phyloP scores from a whole-genome alignment of 495 filamentous ascomycete genomes.

The Niebla homalea region DNA sequence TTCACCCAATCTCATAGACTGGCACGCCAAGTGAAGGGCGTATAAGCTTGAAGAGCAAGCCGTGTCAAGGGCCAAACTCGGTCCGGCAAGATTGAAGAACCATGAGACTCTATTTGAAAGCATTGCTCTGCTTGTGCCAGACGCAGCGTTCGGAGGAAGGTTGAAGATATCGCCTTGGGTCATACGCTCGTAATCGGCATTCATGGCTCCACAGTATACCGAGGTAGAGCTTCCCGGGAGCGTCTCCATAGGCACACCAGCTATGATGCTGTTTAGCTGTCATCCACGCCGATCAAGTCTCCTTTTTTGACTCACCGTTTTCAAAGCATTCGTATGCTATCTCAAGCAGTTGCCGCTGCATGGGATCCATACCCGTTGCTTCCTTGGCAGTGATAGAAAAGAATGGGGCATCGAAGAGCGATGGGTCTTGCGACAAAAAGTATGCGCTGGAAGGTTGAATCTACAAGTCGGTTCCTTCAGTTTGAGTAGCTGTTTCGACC shows the following conservation, averaged over 20 bases:
- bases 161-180: background rate
- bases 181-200: conserved; percentile 6
- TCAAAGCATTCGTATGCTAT: conserved; percentile 48
- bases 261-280: conserved; percentile 27
- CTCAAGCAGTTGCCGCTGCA: conserved; percentile 44
- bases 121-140: background rate
- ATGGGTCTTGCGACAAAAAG: conserved; percentile 25
- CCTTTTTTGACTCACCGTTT: conserved; percentile 19
- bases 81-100: conserved; percentile 35
- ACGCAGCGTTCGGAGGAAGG: background rate
- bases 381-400: conserved; percentile 41
- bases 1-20: conserved; percentile 29
- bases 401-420: conserved; percentile 32
- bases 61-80: conserved; percentile 36
- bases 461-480: too few species aligned
- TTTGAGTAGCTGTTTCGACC: too few species aligned
- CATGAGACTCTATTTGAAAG: conserved; percentile 37
- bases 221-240: conserved; percentile 5
- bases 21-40: conserved; percentile 30
- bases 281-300: background rate
- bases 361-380: conserved; percentile 35
- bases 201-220: conserved; percentile 3
- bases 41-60: conserved; percentile 35
- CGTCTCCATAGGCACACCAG: conserved; percentile 1
- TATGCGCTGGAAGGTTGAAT: conserved; percentile 18